These are phyloP conservation scores for Echinosophora koreensis DNA, from an alignment of 306 rosid genomes.

Conservation along the genomic window DNA sequence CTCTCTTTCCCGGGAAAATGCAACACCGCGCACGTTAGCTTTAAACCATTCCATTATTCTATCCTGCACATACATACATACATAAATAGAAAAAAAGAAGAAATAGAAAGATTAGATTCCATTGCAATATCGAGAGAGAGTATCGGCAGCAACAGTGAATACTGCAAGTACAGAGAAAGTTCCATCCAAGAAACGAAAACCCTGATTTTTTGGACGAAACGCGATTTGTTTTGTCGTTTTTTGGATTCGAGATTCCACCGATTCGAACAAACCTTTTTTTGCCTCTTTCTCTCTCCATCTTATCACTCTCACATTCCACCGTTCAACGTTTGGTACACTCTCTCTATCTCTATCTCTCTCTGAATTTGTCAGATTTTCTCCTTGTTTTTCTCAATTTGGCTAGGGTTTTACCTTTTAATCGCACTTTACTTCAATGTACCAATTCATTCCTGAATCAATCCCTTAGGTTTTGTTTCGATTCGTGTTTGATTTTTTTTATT, in stretches of 20 bases:
- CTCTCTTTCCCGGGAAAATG: constrained; percentile 54
- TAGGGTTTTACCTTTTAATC: constrained; percentile 49
- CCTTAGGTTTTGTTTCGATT: constrained; percentile 36
- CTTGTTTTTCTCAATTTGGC: constrained; percentile 45
- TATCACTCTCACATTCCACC: constrained; percentile 30
- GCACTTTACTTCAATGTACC: constrained; percentile 31
- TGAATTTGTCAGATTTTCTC: neutral
- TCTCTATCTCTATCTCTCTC: constrained; percentile 36
- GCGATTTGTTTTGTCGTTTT: constrained; percentile 33
- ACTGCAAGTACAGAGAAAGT: constrained; percentile 16
- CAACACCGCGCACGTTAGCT: constrained; percentile 21
- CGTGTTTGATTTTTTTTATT: neutral
- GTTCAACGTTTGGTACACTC: constrained; percentile 47
- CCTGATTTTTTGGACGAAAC: constrained; percentile 34
- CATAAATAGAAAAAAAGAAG: neutral
- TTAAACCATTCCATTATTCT: neutral
- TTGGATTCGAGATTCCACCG: constrained; percentile 54
- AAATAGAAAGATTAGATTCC: neutral
- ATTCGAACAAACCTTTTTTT: constrained; percentile 32
- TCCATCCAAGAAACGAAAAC: constrained; percentile 37
- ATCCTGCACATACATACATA: neutral
- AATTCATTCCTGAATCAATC: neutral
- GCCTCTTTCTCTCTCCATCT: neutral
- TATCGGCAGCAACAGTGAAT: neutral
- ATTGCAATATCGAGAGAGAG: constrained; percentile 8